Evolutionary conservation across 441 rosid genomes (phyloP).

Genomic region (Populus hybrid): DNA sequence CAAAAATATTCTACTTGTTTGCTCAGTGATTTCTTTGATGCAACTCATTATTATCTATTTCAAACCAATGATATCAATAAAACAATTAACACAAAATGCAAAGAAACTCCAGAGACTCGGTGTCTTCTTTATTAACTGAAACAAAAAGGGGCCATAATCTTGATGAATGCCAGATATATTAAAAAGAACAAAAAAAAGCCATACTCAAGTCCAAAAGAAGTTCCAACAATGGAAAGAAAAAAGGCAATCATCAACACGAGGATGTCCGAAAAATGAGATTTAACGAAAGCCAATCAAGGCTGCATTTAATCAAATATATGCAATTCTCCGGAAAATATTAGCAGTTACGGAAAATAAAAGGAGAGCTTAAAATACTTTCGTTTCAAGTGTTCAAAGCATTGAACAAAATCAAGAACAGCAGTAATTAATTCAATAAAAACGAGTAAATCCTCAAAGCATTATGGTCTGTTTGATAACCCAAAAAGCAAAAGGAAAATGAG

Average conservation of each 20-base stretch:
- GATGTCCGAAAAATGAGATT: background rate
- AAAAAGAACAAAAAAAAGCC: no score
- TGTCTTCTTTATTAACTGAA: background rate
- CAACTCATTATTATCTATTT: background rate
- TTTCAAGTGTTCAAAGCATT: background rate
- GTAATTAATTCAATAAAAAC: background rate
- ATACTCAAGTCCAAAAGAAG: background rate
- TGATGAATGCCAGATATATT: background rate
- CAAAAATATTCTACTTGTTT: constrained; percentile 4
- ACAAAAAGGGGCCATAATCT: background rate
- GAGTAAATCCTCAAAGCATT: background rate
- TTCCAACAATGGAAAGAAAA: background rate
- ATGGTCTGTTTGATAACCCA: background rate
- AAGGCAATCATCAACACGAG: background rate
- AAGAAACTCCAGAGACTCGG: background rate
- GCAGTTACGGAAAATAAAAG: background rate
- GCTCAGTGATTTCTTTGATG: background rate
- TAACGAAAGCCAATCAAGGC: background rate
- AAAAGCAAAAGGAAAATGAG: background rate
- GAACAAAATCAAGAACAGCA: constrained; percentile 8
- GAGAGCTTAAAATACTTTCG: background rate
- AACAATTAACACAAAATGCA: background rate
- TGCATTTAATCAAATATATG: background rate
- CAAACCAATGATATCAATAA: background rate
- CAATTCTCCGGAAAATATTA: background rate